Evolutionary conservation across 1,284 basidiomycete species (phyloP), one percentile per base, ranked within the genome.

Genomic region (Schizophyllum amplum): DNA sequence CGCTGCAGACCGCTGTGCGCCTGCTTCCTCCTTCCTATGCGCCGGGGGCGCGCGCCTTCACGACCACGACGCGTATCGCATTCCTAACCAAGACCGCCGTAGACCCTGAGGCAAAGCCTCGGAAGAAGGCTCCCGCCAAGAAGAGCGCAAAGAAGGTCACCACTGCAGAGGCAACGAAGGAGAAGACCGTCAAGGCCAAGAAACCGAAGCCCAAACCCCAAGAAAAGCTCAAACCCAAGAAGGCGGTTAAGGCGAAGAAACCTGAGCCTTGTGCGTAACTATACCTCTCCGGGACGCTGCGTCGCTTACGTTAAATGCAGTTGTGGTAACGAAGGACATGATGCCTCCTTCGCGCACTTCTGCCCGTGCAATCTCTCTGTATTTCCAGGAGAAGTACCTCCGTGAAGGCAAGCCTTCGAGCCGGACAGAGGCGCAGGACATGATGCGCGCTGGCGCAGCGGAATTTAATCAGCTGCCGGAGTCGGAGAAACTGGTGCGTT

Each of bases 121-220:
- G n/a, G n/a, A 46, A n/a, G 42, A 46, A 46, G 42, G n/a, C 42
- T 46, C 11, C 42, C 42, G 42, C 42, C 15, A 50, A 50, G 48
- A 50, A 3, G 15, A 50, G 15, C 13, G 48, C 13, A 21, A 9
- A 20, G 13, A 50, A 50, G 24, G 20, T 20, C 20, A 50, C 48
- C 13, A 24, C 48, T 11, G 24, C 20, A 20, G 22, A 50, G 48
- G 22, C 48, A 5, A 20, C 13, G 21, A 13, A 5, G 24, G 55
- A 56, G 53, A 51, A 52, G 11, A 27, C 57, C 11, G 58, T 51
- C 2, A 57, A 48, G 51, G 51, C 47, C 21, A 52, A 25, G 20
- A 66, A 61, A 24, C 20, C 48, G 47, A 55, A 58, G 24, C 5
- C 54, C 20, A 24, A 51, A 49, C 47, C 47, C n/a, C 53, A 56